These are phyloP conservation scores for Trichoderma koningiopsis DNA, from an alignment of 2,329 filamentous ascomycete species.

Conservation along the genomic window DNA sequence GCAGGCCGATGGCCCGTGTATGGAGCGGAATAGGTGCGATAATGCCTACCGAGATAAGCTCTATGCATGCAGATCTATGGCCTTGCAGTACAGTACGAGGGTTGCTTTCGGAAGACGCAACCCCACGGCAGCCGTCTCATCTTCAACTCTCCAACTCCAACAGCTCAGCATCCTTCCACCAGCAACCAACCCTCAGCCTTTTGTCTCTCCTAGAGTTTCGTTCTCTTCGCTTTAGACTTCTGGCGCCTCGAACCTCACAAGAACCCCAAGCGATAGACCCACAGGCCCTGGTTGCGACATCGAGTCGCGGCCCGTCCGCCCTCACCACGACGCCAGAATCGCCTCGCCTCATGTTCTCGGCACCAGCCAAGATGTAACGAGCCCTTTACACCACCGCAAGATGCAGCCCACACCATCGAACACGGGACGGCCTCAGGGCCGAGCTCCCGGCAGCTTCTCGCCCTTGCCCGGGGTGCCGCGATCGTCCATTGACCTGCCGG, in stretches of 20 bases:
- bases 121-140: not conserved
- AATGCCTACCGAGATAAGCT: not conserved
- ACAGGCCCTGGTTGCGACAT: not conserved
- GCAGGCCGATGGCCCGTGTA: not conserved
- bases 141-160: not conserved
- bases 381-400: slow-evolving; percentile 36
- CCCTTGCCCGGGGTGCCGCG: slow-evolving; percentile 47
- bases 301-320: not conserved
- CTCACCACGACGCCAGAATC: not conserved
- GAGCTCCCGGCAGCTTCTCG: slow-evolving; percentile 59
- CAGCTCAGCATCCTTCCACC: not conserved
- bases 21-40: not conserved
- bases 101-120: not conserved
- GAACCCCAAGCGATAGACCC: not conserved
- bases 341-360: not conserved
- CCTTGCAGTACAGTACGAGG: not conserved
- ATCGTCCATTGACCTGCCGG: slow-evolving; percentile 35
- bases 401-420: slow-evolving; percentile 49
- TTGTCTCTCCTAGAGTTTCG: not conserved
- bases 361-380: slow-evolving; percentile 49
- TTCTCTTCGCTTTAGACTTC: not conserved
- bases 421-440: slow-evolving; percentile 44
- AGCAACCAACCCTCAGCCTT: not conserved
- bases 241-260: not conserved
- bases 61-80: not conserved